A percentile compares a stretch with the other conserved stretches of the same genome.
Evolutionary conservation across 1,284 basidiomycete species (phyloP).

Genomic region (Grifola frondosa): DNA sequence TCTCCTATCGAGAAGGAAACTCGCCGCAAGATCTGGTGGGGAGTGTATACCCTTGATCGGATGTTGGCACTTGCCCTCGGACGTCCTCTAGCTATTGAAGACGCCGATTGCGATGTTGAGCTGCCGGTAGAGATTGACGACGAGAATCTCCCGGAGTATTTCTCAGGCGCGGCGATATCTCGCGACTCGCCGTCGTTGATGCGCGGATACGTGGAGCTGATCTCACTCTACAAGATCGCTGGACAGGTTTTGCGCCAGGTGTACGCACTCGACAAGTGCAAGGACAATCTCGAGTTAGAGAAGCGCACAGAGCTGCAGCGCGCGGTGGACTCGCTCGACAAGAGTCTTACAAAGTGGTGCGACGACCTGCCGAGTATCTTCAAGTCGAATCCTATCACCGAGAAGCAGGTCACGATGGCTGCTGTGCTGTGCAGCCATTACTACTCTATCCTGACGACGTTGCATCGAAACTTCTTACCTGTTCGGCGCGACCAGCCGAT

Average conservation of each 20-base stretch:
- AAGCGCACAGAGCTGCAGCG: constrained; percentile 71
- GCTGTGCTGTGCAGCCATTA: constrained; percentile 89
- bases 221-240: constrained; percentile 77
- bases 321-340: constrained; percentile 75
- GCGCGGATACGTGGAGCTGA: constrained; percentile 76
- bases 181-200: constrained; percentile 67
- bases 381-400: constrained; percentile 70
- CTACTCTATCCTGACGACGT: constrained; percentile 83
- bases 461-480: constrained; percentile 86
- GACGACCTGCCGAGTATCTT: constrained; percentile 71
- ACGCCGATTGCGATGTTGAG: constrained; percentile 80
- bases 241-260: constrained; percentile 81
- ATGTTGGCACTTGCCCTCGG: constrained; percentile 88
- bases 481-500: constrained; percentile 67
- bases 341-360: constrained; percentile 77
- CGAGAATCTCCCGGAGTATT: constrained; percentile 70
- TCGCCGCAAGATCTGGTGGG: constrained; percentile 88
- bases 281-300: constrained; percentile 70
- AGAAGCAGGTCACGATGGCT: constrained; percentile 80
- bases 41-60: constrained; percentile 83
- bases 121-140: constrained; percentile 81
- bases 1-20: constrained; percentile 82
- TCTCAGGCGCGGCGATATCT: constrained; percentile 56
- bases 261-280: constrained; percentile 74
- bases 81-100: constrained; percentile 76